Base-by-base conservation (phyloP, 2,329 filamentous ascomycete species). In the Fusarium devonianum region DNA sequence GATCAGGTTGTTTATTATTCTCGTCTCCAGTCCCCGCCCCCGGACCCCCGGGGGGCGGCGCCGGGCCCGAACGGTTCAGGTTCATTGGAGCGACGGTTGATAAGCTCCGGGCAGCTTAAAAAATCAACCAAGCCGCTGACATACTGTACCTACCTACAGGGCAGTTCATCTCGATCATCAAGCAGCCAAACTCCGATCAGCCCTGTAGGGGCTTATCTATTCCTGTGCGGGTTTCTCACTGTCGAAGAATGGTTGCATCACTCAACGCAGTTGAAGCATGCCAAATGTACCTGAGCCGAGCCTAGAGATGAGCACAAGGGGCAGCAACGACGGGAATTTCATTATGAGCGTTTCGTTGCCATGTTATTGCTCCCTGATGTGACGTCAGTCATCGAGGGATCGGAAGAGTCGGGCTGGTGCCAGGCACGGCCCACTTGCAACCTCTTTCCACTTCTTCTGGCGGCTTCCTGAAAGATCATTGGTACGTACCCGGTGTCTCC, bases 371-470 rank as follows among this genome's bases (percentile, higher is more conserved):
- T 49, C 18, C 22, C 26, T 18, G 19, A 41, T 17, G 21, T 65
- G 62, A 63, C 62, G 62, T 63, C 57, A 63, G 56, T 34, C 29
- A 51, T 49, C 36, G 52, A 30, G 42, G 45, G 36, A 60, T 56
- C 59, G 57, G 49, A 55, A 48, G 36, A 21, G 33, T 28, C 49
- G 58, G 48, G 39, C 45, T n/a, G 18, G 23, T 16, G 36, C 41
- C 12, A 34, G 17, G 47, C 43, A 42, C 17, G 42, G 39, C 51
- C 51, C 40, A 36, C 29, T 35, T 30, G 19, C 25, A 42, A 8
- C 50, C 53, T 50, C 46, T 41, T 45, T 33, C 16, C 13, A 33
- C 35, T 37, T 42, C 22, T 23, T 45, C 40, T 43, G 30, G n/a
- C 32, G 11, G 28, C 13, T 19, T 26, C 18, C 30, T 34, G 33